Evolutionary conservation across 768 basidiomycete species (phyloP), one percentile per base, ranked within the genome.

Genomic region (Leccinum disarticulatum): DNA sequence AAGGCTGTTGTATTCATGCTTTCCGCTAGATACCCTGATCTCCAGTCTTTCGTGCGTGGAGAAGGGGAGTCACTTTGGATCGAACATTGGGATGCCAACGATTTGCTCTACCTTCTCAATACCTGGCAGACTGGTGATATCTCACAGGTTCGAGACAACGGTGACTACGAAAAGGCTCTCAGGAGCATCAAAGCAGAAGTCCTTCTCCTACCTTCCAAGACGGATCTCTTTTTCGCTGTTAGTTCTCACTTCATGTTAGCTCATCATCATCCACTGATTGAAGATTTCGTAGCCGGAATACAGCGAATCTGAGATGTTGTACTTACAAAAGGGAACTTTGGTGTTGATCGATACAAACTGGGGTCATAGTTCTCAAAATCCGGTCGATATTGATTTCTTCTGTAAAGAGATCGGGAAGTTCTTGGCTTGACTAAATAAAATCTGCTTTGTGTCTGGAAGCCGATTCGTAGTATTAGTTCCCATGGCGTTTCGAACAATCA

Each of bases 181-280:
- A 66, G 64, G 4, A 68, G 66, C 36, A 80, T 85, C 67, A 79
- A 79, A 59, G 82, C 83, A 7, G 78, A 77, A 52, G 82, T 81
- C 0, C 68, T 85, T 57, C 79, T 86, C 38, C 81, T 85, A 77
- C 83, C 83, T 4, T 78, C 78, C 60, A 83, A 80, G 72, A 83
- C 83, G 6, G 84, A 86, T 62, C 66, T 84, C 31, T 84, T 82
- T 64, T 85, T 85, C 66, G 77, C 83, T 30, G 82, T 84, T 51
- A 48, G 62, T 53, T 7, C 41, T 36, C 48, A 6, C 11, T 36
- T 38, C 6, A 30, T 54, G 15, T 28, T 28, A 3, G 6, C 27
- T n/a, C n/a, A n/a, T 11, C 27, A 19, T 22, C 27, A 15, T 31
- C 7, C 25, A n/a, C 50, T 54, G 49, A 19, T 43, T 56, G 47